Evolutionary conservation across 257 asterid species (phyloP).

Genomic region (Petrea volubilis): DNA sequence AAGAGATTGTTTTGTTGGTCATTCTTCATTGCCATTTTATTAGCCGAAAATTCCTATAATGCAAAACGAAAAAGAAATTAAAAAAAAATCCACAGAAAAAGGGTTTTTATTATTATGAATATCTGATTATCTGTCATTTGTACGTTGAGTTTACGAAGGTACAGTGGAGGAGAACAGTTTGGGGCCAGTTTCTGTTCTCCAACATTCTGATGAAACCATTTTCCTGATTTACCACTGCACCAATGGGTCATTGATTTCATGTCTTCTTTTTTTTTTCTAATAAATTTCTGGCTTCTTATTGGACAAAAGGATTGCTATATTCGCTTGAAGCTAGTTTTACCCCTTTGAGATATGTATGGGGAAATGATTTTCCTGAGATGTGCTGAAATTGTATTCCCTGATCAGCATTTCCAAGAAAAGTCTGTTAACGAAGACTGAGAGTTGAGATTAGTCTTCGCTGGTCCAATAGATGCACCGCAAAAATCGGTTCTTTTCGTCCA

Average conservation of each 20-base stretch:
- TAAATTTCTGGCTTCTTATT: too few relatives aligned
- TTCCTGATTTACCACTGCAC: neutral
- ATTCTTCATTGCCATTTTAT: too few relatives aligned
- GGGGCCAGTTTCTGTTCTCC: conserved; percentile 13
- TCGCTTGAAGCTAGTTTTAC: neutral
- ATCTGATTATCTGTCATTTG: neutral
- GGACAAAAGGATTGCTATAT: neutral
- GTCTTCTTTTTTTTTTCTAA: neutral
- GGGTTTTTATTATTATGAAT: neutral
- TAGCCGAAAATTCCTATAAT: too few relatives aligned
- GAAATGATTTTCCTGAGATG: conserved; percentile 2
- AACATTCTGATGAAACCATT: conserved; percentile 12
- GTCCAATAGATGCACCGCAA: neutral
- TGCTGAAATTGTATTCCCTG: neutral
- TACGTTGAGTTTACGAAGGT: conserved; percentile 11
- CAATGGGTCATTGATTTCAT: neutral
- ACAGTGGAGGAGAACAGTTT: neutral
- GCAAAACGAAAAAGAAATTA: too few relatives aligned
- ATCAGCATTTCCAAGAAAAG: conserved; percentile 34
- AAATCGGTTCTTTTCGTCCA: conserved; percentile 15
- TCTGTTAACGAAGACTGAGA: neutral
- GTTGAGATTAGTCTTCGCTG: conserved; percentile 14
- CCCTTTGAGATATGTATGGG: neutral
- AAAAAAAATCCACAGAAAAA: too few relatives aligned
- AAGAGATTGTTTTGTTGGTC: too few relatives aligned